These are phyloP conservation scores for Tylopilus sp. DNA, from an alignment of 768 basidiomycete genomes.

Conservation along the genomic window DNA sequence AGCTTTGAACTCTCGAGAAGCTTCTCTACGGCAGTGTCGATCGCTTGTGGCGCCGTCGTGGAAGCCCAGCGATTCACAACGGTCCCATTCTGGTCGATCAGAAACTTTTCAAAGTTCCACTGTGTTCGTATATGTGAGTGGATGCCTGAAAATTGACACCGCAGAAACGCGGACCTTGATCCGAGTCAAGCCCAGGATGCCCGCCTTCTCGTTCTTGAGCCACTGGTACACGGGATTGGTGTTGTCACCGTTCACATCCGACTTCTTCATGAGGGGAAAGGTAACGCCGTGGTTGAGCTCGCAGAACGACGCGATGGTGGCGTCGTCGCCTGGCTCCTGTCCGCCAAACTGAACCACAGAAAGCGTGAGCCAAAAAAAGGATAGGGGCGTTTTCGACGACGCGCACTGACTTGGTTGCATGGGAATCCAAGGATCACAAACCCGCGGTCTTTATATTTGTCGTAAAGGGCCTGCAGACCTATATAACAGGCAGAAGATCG, in stretches of 20 bases:
- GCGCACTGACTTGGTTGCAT: conserved; percentile 66
- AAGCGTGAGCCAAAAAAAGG: background rate
- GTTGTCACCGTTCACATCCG: conserved; percentile 85
- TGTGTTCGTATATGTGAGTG: conserved; percentile 22
- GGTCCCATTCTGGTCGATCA: conserved; percentile 73
- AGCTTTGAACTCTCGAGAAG: conserved; percentile 38
- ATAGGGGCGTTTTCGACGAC: background rate
- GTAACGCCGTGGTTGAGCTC: conserved; percentile 81
- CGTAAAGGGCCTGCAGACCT: conserved; percentile 78
- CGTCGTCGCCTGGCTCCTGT: conserved; percentile 83
- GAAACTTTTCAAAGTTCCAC: conserved; percentile 94
- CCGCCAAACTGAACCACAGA: conserved; percentile 58
- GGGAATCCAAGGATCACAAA: conserved; percentile 88
- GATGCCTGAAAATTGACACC: background rate
- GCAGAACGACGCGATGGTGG: conserved; percentile 72
- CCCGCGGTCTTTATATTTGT: conserved; percentile 75
- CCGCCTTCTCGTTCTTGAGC: conserved; percentile 78
- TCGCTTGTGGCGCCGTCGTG: conserved; percentile 63
- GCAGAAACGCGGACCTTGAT: conserved; percentile 56
- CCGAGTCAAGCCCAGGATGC: conserved; percentile 62
- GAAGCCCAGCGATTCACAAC: conserved; percentile 77
- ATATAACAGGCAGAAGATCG: background rate
- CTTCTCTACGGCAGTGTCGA: conserved; percentile 63
- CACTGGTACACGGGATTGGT: conserved; percentile 84
- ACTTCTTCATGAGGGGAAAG: conserved; percentile 91